These are phyloP conservation scores for Syzygium aqueum DNA, from an alignment of 345 rosid species.

Conservation along the genomic window DNA sequence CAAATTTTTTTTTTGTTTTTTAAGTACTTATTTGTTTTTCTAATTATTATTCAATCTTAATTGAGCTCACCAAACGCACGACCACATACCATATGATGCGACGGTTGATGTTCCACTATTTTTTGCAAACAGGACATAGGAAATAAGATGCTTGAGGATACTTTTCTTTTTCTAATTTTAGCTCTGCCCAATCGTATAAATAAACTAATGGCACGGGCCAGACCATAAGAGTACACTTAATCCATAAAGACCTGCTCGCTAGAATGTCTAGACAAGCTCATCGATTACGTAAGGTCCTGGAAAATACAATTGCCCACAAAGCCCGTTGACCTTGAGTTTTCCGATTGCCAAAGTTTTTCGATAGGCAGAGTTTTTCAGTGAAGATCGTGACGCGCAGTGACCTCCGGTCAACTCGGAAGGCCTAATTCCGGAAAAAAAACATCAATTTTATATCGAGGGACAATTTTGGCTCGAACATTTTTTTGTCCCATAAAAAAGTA, in stretches of 20 bases:
- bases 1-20: too few relatives aligned
- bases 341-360: too few relatives aligned
- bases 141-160: not conserved
- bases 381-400: not conserved
- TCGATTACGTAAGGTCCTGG: not conserved
- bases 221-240: not conserved
- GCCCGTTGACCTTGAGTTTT: not conserved
- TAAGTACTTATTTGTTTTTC: too few relatives aligned
- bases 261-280: not conserved
- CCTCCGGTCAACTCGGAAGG: not conserved
- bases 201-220: fast-evolving
- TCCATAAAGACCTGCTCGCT: not conserved
- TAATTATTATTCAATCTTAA: not conserved
- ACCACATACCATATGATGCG: not conserved
- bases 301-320: not conserved
- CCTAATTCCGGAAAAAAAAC: too few relatives aligned
- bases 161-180: not conserved
- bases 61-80: not conserved
- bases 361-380: not conserved
- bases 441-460: too few relatives aligned
- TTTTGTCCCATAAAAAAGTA: too few relatives aligned
- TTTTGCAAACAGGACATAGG: not conserved
- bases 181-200: not conserved
- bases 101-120: not conserved
- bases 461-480: too few relatives aligned